These are phyloP conservation scores for Trametes cingulata DNA, from an alignment of 768 basidiomycete genomes.

Conservation along the genomic window DNA sequence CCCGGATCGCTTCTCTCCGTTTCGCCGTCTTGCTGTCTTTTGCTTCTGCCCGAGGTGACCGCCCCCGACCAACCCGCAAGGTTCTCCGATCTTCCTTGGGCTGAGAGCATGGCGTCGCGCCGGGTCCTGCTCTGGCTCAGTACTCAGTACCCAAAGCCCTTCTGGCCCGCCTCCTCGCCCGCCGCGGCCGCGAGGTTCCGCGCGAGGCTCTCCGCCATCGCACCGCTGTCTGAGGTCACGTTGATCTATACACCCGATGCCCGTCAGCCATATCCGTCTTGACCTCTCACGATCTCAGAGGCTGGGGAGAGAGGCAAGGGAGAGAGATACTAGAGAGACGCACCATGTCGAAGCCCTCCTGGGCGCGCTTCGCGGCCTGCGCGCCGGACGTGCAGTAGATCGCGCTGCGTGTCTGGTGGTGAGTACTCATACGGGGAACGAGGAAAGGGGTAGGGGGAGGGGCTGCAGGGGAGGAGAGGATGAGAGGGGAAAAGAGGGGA, in stretches of 20 bases:
- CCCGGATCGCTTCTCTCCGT: neutral
- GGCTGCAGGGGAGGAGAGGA: neutral
- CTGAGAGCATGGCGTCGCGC: no score
- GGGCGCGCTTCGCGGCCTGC: slow-evolving; percentile 44
- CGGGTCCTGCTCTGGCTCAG: neutral
- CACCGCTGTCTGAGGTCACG: slow-evolving; percentile 45
- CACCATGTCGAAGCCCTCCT: slow-evolving; percentile 55
- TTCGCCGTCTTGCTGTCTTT: no score
- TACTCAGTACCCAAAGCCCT: slow-evolving; percentile 11
- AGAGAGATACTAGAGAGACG: neutral
- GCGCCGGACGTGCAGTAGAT: slow-evolving; percentile 49
- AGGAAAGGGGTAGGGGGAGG: neutral
- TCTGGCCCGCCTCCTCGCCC: slow-evolving; percentile 15
- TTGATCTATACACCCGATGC: slow-evolving; percentile 46
- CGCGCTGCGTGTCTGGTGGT: slow-evolving; percentile 35
- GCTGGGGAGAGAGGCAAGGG: neutral
- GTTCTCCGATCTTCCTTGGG: no score
- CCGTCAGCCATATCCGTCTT: no score
- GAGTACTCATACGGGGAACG: neutral
- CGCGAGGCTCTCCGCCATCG: slow-evolving; percentile 39
- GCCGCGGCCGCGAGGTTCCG: slow-evolving; percentile 23
- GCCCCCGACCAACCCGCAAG: no score
- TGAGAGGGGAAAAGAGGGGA: neutral
- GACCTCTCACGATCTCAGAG: neutral
- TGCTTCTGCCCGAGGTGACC: no score